Conservation (phyloP, 1,139 yeast genomes). For the Taphrina populina region DNA sequence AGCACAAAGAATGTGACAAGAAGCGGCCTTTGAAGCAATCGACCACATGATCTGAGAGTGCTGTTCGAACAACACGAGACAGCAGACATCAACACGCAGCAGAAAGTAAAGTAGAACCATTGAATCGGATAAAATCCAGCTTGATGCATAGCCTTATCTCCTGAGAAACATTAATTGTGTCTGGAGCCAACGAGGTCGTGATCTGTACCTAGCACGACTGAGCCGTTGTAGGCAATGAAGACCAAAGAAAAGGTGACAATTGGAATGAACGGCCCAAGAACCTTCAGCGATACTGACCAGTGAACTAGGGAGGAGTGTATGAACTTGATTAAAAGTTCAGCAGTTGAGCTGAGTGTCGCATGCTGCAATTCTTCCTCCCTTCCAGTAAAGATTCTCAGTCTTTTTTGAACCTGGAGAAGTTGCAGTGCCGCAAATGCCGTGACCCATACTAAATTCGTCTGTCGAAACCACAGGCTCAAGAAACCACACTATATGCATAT, state of each 20-base stretch:
- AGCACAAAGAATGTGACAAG: not conserved
- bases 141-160: constrained; percentile 82
- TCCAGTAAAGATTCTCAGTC: no score
- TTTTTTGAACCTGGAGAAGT: no score
- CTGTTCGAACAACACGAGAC: not conserved
- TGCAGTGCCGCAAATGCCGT: constrained; percentile 41
- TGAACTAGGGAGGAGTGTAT: no score
- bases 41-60: not conserved
- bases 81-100: constrained; percentile 67
- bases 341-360: no score
- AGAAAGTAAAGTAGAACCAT: constrained; percentile 70
- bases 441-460: constrained; percentile 88
- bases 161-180: constrained; percentile 43
- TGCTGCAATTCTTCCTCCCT: no score
- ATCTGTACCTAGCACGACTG: constrained; percentile 64
- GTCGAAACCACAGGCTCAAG: constrained; percentile 64
- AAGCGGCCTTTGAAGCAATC: not conserved
- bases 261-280: constrained; percentile 20
- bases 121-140: constrained; percentile 74
- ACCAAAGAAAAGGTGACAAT: constrained; percentile 56
- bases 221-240: constrained; percentile 65
- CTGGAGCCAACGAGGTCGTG: not conserved
- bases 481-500: constrained; percentile 30
- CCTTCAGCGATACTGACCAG: not conserved
- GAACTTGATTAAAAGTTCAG: no score